Base-by-base conservation (phyloP, 2,329 filamentous ascomycete genomes). In the Scopulariopsis brevicaulis region DNA sequence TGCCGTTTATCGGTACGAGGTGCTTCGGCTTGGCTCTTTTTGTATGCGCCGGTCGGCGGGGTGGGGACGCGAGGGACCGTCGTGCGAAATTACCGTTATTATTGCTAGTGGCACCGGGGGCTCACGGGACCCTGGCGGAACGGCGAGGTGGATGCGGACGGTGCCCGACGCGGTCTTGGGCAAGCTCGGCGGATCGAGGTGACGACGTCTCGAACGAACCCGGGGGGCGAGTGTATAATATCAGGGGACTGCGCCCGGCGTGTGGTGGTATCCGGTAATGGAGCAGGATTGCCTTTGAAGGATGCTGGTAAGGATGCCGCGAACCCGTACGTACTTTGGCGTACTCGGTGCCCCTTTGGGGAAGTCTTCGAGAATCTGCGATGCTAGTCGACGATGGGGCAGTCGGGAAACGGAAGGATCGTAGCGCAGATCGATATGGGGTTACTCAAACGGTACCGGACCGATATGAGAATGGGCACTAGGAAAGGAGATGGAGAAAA, bases 51-150 rank as follows among this genome's bases (percentile, higher is more conserved):
- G 20, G n/a, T 20, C 20, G 15, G 40, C 6, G 15, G 15, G 46
- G 46, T 50, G 46, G 46, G 46, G 46, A 40, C 15, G 40, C 20
- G 22, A 24, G 35, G 46, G 32, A 57, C 55, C 46, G 55, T 40
- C 52, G 22, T 40, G 55, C 50, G 35, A 57, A 46, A 57, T 57
- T 57, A 57, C 55, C 55, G 46, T 57, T 37, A 34, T 2, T 12
- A 37, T n/a, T 46, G 40, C 46, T 52, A 57, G 46, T 40, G 55
- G 28, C 28, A 53, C 35, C 28, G 28, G 32, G n/a, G 32, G 28
- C 48, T 22, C 46, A 40, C 34, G 32, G 46, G 55, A 35, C 55
- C 55, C 48, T 40, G 32, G 52, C 55, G 55, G 55, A 57, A 57
- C 28, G 50, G 32, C 46, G 48, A 57, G 34, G 48, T 53, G 48